phyloP scores from a whole-genome alignment of 345 rosid species.

The Rhodamnia argentea region DNA sequence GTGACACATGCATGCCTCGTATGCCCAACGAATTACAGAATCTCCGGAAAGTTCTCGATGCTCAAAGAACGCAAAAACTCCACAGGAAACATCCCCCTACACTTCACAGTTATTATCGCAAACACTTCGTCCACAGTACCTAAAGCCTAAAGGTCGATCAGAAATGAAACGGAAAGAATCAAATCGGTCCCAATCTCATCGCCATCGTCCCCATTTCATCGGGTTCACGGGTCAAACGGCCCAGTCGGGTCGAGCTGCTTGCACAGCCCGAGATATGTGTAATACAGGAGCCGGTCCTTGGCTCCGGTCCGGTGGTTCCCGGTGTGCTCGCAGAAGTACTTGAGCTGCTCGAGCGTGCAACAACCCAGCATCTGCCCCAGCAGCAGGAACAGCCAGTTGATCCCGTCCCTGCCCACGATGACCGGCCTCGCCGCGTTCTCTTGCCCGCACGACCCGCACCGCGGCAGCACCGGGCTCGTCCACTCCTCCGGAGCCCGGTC shows the following conservation, averaged over 20 bases:
- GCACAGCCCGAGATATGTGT: slow-evolving; percentile 51
- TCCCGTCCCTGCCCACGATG: slow-evolving; percentile 34
- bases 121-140: not conserved
- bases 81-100: not conserved
- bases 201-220: not conserved
- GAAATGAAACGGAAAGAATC: not conserved
- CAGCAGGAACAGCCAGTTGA: slow-evolving; percentile 85
- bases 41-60: not conserved
- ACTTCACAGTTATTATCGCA: not conserved
- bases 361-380: slow-evolving; percentile 61
- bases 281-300: slow-evolving; percentile 67
- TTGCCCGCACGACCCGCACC: slow-evolving; percentile 39
- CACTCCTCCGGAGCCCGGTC: slow-evolving; percentile 57
- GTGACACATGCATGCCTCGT: not conserved
- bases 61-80: not conserved
- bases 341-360: slow-evolving; percentile 65
- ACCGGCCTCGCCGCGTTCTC: slow-evolving; percentile 51
- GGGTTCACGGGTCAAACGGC: slow-evolving; percentile 21
- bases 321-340: slow-evolving; percentile 81
- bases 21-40: not conserved
- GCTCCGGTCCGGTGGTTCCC: slow-evolving; percentile 75
- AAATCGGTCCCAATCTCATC: not conserved
- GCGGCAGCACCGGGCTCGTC: slow-evolving; percentile 34
- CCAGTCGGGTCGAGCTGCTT: slow-evolving; percentile 54
- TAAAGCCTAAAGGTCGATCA: not conserved